These are phyloP conservation scores for Tuber microsphaerosporum DNA, from an alignment of 495 filamentous ascomycete genomes.

Conservation along the genomic window DNA sequence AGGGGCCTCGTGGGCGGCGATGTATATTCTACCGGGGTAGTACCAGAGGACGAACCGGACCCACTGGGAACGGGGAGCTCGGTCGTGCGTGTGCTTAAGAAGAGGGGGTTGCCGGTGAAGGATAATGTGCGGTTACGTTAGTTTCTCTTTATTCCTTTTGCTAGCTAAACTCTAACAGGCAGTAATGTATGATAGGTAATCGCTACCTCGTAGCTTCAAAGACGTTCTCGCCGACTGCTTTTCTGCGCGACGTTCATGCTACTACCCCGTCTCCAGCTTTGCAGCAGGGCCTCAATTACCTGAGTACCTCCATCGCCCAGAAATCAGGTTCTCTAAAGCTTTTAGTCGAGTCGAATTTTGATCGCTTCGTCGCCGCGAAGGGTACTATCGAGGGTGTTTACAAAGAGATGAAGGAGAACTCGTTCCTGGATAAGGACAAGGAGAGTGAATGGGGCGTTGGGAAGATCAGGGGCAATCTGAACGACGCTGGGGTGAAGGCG, in stretches of 20 bases:
- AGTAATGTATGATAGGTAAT: conserved; percentile 53
- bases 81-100: conserved; percentile 71
- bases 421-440: conserved; percentile 61
- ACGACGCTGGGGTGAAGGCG: conserved; percentile 84
- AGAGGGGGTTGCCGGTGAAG: conserved; percentile 70
- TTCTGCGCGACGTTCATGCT: conserved; percentile 83
- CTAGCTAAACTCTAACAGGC: conserved; percentile 13
- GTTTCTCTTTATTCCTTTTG: conserved; percentile 38
- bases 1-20: conserved; percentile 31
- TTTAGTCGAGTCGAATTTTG: conserved; percentile 93
- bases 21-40: conserved; percentile 37
- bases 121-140: conserved; percentile 71
- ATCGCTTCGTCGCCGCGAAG: conserved; percentile 92
- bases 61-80: conserved; percentile 73
- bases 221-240: conserved; percentile 85
- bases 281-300: conserved; percentile 67
- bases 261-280: conserved; percentile 72
- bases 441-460: conserved; percentile 91
- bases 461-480: conserved; percentile 77
- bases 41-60: conserved; percentile 84
- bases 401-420: conserved; percentile 93
- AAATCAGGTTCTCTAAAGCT: conserved; percentile 94
- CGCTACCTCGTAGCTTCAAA: conserved; percentile 91
- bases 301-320: conserved; percentile 87
- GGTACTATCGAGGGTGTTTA: conserved; percentile 97